Evolutionary conservation across 2,329 filamentous ascomycete species (phyloP).

Genomic region (Grosmannia serpens): DNA sequence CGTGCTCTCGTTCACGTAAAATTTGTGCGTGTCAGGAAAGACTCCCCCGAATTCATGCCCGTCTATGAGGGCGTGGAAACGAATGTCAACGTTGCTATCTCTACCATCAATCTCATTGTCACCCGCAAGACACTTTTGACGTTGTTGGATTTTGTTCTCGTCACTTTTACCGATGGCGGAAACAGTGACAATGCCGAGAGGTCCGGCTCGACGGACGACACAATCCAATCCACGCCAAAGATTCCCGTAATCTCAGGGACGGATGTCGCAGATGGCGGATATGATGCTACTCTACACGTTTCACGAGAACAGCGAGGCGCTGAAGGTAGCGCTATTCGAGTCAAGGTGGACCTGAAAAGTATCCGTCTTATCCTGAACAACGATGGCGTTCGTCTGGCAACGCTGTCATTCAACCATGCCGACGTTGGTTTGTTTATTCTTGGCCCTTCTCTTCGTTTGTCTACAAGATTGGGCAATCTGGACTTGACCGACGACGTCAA

Average conservation of each 20-base stretch:
- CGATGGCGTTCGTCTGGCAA: constrained; percentile 88
- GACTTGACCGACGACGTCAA: constrained; percentile 91
- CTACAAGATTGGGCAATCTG: constrained; percentile 75
- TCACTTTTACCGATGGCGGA: constrained; percentile 65
- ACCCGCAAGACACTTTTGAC: constrained; percentile 88
- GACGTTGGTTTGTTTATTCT: constrained; percentile 83
- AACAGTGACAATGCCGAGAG: constrained; percentile 31
- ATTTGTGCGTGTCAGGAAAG: constrained; percentile 76
- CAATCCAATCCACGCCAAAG: neutral
- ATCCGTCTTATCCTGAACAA: constrained; percentile 95
- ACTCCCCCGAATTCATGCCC: constrained; percentile 86
- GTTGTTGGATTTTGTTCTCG: constrained; percentile 81
- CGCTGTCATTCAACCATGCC: constrained; percentile 81
- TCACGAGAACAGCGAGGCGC: neutral
- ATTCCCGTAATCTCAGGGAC: neutral
- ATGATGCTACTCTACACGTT: no score
- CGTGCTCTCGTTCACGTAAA: constrained; percentile 81
- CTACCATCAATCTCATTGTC: constrained; percentile 91
- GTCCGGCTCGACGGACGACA: constrained; percentile 15
- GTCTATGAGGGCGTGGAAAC: constrained; percentile 89
- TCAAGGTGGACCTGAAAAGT: constrained; percentile 87
- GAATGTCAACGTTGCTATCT: constrained; percentile 81
- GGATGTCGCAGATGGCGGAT: neutral
- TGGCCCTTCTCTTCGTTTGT: constrained; percentile 77
- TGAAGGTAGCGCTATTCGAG: constrained; percentile 65